Evolutionary conservation across 2,329 filamentous ascomycete genomes (phyloP).

Genomic region (Beauveria pseudobassiana): DNA sequence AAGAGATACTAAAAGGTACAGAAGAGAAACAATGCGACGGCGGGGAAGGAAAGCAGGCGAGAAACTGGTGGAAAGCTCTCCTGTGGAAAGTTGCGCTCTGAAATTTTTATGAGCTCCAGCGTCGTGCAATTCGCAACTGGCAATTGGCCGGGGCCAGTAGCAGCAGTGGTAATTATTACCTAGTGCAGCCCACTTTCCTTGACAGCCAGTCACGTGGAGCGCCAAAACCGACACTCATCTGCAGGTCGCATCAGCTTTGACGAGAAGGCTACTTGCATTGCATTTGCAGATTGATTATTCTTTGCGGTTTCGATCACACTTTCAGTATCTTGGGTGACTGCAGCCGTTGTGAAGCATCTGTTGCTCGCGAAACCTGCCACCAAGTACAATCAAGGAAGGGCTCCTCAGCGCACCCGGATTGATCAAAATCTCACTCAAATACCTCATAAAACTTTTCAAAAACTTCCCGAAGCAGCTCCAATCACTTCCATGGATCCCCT

Average conservation of each 20-base stretch:
- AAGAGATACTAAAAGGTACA: conserved; percentile 19
- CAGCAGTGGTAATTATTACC: not conserved
- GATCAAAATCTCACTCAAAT: not conserved
- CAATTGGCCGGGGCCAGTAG: conserved; percentile 8
- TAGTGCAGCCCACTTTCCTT: not conserved
- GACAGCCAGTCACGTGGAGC: conserved; percentile 5
- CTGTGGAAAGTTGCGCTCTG: conserved; percentile 20
- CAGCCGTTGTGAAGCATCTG: not conserved
- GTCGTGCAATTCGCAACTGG: conserved; percentile 9
- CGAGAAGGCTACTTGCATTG: not conserved
- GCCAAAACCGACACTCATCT: not conserved
- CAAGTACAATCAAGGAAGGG: not conserved
- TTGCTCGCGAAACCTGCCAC: not conserved
- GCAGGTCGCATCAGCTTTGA: not conserved
- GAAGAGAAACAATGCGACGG: conserved; percentile 19
- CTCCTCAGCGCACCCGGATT: not conserved
- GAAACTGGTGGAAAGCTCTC: conserved; percentile 15
- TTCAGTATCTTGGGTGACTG: not conserved
- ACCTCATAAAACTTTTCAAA: conserved; percentile 4
- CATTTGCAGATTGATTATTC: not conserved
- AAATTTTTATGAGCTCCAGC: conserved; percentile 30
- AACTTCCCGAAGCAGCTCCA: conserved; percentile 14
- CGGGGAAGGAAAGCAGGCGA: conserved; percentile 14
- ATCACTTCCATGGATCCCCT: conserved; percentile 15
- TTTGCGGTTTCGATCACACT: not conserved